Conservation (phyloP, 2,329 filamentous ascomycete species). For the Aspergillus viridinutans region DNA sequence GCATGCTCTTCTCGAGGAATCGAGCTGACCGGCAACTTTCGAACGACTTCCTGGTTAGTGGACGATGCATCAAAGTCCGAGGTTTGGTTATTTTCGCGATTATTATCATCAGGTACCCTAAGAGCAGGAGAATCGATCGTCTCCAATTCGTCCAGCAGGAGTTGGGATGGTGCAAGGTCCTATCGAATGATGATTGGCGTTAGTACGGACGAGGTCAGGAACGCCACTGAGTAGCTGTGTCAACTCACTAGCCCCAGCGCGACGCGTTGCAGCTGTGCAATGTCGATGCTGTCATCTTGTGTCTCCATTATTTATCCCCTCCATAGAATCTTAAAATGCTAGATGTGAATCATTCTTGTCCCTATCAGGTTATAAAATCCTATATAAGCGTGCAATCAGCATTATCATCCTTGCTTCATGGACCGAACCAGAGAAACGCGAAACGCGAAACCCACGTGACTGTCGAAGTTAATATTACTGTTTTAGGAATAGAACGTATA, state of each 20-base stretch:
- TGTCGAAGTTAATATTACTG: slow-evolving; percentile 22
- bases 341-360: not conserved
- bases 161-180: slow-evolving; percentile 29
- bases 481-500: slow-evolving; percentile 8
- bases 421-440: slow-evolving; percentile 21
- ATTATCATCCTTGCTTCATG: not conserved
- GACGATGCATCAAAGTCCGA: not conserved
- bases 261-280: slow-evolving; percentile 38
- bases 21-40: slow-evolving; percentile 2
- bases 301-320: slow-evolving; percentile 31
- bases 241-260: slow-evolving; percentile 38
- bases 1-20: slow-evolving; percentile 18
- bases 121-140: slow-evolving; percentile 5
- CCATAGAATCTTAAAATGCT: not conserved
- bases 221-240: slow-evolving; percentile 23
- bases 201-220: slow-evolving; percentile 24
- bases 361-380: not conserved
- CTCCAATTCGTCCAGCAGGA: slow-evolving; percentile 10
- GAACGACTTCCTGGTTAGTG: not conserved
- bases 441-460: slow-evolving; percentile 30
- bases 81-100: not conserved
- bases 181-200: slow-evolving; percentile 20
- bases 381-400: not conserved
- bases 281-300: slow-evolving; percentile 39
- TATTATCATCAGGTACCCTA: not conserved